Evolutionary conservation across 352 stramenopile species (phyloP).

Genomic region (Ophiocytium majus): DNA sequence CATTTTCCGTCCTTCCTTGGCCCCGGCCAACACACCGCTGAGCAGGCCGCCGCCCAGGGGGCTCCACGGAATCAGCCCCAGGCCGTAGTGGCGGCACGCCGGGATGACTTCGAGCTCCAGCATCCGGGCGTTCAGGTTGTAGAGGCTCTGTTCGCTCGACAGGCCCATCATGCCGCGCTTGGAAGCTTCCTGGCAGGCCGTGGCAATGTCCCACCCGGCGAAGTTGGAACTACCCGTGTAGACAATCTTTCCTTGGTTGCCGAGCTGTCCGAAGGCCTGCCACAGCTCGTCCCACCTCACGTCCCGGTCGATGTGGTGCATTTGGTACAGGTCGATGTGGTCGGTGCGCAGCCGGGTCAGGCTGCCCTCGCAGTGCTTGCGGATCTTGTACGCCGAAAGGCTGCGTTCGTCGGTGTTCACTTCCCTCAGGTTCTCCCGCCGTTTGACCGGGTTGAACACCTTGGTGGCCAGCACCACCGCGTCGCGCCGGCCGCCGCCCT

Average conservation of each 20-base stretch:
- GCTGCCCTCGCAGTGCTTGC: background rate
- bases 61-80: background rate
- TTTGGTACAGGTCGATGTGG: background rate
- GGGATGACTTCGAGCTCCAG: background rate
- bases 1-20: background rate
- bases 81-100: background rate
- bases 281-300: background rate
- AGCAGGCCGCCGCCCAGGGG: background rate
- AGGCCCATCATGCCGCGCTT: background rate
- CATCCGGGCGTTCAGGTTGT: background rate
- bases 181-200: background rate
- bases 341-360: background rate
- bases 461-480: background rate
- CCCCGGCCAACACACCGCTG: background rate
- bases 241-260: background rate
- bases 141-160: background rate
- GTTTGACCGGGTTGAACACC: background rate
- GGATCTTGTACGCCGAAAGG: background rate
- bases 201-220: background rate
- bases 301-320: background rate
- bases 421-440: background rate
- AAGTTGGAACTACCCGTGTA: background rate
- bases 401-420: too few species aligned
- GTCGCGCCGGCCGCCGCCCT: background rate
- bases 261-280: background rate